Percentiles rank a stretch among this genome's conserved stretches.
Evolutionary conservation across 352 stramenopile species (phyloP).

Genomic region (Elongisporangium senticosum): DNA sequence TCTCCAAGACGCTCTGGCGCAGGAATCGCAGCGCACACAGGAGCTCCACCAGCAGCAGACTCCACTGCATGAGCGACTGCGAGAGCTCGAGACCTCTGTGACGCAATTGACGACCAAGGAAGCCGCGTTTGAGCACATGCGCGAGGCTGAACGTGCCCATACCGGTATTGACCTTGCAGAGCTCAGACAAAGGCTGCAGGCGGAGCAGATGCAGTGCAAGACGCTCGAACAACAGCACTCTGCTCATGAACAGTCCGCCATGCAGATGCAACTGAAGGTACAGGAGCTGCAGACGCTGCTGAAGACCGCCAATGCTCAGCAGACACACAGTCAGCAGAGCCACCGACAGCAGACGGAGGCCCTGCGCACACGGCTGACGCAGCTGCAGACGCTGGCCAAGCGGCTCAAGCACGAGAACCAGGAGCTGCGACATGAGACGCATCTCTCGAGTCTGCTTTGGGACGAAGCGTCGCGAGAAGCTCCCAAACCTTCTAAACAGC

Average conservation of each 20-base stretch:
- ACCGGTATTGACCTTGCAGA: not conserved
- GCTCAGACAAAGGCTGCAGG: not conserved
- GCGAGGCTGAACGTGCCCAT: not conserved
- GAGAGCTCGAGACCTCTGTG: slow-evolving; percentile 17
- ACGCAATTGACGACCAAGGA: slow-evolving; percentile 16
- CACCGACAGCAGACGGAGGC: slow-evolving; percentile 6
- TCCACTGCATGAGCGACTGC: slow-evolving; percentile 10
- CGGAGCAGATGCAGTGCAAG: not conserved
- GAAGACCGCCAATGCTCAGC: slow-evolving; percentile 1
- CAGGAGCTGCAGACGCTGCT: slow-evolving; percentile 5
- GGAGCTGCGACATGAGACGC: slow-evolving; percentile 14
- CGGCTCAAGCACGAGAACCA: slow-evolving; percentile 18
- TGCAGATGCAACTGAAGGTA: slow-evolving; percentile 13
- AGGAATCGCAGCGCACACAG: slow-evolving; percentile 3
- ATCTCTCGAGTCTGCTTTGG: slow-evolving; percentile 15
- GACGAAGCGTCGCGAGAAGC: not conserved
- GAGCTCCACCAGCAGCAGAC: slow-evolving; percentile 6
- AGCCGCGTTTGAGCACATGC: not conserved
- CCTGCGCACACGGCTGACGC: slow-evolving; percentile 10
- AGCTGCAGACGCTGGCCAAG: slow-evolving; percentile 20
- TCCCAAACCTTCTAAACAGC: not conserved
- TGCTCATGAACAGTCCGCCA: not conserved
- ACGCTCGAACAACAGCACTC: not conserved
- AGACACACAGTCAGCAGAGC: not conserved
- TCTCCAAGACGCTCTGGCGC: not conserved